Conservation (phyloP, 202 grass and related monocot genomes). For the Setaria italica region DNA sequence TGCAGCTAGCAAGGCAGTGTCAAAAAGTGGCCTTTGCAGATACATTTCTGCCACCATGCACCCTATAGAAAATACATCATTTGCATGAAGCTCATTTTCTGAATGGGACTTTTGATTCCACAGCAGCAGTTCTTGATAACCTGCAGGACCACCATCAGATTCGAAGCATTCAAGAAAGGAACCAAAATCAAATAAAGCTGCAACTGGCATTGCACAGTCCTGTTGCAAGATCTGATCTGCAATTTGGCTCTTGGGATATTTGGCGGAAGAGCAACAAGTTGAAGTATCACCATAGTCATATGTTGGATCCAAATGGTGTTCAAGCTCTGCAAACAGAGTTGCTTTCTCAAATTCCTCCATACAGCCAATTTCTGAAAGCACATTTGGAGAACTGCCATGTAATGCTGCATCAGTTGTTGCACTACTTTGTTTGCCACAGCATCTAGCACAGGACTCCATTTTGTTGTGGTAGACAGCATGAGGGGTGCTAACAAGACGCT, state of each 20-base stretch:
- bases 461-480: constrained; percentile 63
- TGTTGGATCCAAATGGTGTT: constrained; percentile 65
- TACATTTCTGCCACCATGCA: constrained; percentile 90
- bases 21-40: constrained; percentile 85
- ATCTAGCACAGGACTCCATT: constrained; percentile 63
- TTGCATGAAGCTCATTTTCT: constrained; percentile 53
- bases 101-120: constrained; percentile 72
- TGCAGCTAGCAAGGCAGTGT: constrained; percentile 73
- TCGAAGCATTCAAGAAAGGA: constrained; percentile 85
- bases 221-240: constrained; percentile 44
- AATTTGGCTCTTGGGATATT: constrained; percentile 33
- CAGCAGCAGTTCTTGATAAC: constrained; percentile 80
- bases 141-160: constrained; percentile 58
- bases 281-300: constrained; percentile 61
- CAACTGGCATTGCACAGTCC: constrained; percentile 31
- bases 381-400: constrained; percentile 30
- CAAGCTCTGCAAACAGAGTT: constrained; percentile 73
- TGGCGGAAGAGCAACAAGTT: constrained; percentile 45
- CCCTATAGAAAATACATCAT: constrained; percentile 88
- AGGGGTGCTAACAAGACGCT: constrained; percentile 58
- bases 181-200: constrained; percentile 68
- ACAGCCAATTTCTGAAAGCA: constrained; percentile 47
- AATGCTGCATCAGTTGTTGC: constrained; percentile 27
- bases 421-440: constrained; percentile 45
- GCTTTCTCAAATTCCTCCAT: constrained; percentile 82